Evolutionary conservation across 306 rosid genomes (phyloP).

Genomic region (Spatholobus suberectus): DNA sequence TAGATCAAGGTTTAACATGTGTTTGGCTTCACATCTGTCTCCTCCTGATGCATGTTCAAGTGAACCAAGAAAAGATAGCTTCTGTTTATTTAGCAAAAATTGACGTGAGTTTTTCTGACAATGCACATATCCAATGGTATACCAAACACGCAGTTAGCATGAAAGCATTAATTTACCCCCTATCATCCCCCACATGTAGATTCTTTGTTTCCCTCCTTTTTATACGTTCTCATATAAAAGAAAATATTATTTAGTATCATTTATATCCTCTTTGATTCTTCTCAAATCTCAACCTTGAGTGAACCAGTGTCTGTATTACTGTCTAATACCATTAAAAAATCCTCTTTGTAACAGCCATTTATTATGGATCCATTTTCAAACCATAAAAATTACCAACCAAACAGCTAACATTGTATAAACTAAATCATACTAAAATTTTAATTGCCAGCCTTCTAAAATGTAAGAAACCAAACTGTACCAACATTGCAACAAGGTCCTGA

Average conservation of each 20-base stretch:
- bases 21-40: no score
- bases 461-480: background rate
- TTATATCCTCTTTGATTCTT: background rate
- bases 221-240: background rate
- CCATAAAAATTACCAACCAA: constrained; percentile 3
- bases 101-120: no score
- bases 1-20: background rate
- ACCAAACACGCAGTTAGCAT: no score
- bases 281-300: constrained; percentile 18
- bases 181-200: background rate
- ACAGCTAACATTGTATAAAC: background rate
- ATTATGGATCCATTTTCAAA: background rate
- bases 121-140: no score
- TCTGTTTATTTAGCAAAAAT: no score
- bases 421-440: background rate
- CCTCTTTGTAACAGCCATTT: background rate
- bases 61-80: no score
- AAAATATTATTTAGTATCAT: background rate
- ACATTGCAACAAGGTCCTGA: background rate
- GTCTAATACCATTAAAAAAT: background rate
- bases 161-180: no score
- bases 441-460: background rate
- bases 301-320: background rate
- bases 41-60: no score
- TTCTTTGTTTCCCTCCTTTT: background rate